phyloP scores from a whole-genome alignment of 257 asterid genomes.

The Rauvolfia tetraphylla region DNA sequence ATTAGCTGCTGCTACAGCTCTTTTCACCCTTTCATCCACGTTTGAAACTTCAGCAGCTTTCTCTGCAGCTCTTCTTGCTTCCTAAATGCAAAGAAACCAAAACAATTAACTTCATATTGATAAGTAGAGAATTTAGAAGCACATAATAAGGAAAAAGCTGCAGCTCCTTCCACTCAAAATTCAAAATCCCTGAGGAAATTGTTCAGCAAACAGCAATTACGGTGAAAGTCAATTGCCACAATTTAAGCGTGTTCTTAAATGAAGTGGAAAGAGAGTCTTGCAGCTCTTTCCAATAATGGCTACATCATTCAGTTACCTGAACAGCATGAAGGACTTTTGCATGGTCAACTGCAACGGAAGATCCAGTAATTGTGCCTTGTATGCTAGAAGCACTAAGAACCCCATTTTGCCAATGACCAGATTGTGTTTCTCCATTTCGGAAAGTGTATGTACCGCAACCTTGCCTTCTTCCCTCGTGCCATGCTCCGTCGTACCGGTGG shows the following conservation, averaged over 20 bases:
- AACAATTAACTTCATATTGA: neutral
- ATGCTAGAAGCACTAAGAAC: slow-evolving; percentile 34
- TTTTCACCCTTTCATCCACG: slow-evolving; percentile 40
- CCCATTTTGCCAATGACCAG: slow-evolving; percentile 79
- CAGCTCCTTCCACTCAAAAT: neutral
- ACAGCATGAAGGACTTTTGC: slow-evolving; percentile 57
- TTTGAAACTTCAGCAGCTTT: slow-evolving; percentile 29
- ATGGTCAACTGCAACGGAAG: slow-evolving; percentile 28
- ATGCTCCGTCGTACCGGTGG: slow-evolving; percentile 76
- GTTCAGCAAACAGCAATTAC: neutral
- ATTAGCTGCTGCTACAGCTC: slow-evolving; percentile 42
- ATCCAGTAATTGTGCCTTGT: slow-evolving; percentile 17
- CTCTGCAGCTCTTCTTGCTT: slow-evolving; percentile 36
- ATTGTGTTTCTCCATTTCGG: slow-evolving; percentile 55
- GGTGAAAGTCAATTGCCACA: neutral
- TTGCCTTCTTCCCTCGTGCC: slow-evolving; percentile 88
- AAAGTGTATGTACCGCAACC: slow-evolving; percentile 70
- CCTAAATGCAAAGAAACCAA: slow-evolving; percentile 24
- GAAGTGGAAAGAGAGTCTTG: neutral
- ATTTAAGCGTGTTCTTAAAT: neutral
- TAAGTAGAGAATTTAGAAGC: slow-evolving; percentile 11
- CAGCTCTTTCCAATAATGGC: slow-evolving; percentile 1
- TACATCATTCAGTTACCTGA: slow-evolving; percentile 40
- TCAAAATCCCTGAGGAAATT: neutral
- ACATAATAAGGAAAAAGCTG: neutral